Evolutionary conservation across 208 protist genomes (phyloP).

Genomic region (Acanthamoeba culbertsoni): DNA sequence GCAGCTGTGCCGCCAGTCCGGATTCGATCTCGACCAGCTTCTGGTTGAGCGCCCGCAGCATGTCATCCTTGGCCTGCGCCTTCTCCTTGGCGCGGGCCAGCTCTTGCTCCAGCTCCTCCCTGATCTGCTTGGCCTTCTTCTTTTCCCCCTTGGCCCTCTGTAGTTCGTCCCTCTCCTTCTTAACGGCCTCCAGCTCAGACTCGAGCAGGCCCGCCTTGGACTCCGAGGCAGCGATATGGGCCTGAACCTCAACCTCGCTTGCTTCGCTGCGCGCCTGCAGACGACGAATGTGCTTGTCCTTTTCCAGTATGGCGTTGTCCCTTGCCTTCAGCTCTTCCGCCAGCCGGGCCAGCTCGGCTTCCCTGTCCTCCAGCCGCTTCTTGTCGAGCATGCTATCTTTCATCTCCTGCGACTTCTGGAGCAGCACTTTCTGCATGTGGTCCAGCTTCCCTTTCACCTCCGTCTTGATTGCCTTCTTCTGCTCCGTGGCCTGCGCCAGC

Average conservation of each 20-base stretch:
- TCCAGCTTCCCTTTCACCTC: background rate
- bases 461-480: background rate
- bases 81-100: background rate
- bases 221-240: background rate
- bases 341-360: background rate
- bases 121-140: background rate
- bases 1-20: background rate
- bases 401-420: background rate
- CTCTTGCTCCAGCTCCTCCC: background rate
- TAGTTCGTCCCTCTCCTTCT: background rate
- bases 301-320: background rate
- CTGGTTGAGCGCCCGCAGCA: background rate
- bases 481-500: background rate
- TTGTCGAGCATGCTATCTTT: background rate
- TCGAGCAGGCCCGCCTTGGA: background rate
- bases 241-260: background rate
- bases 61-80: background rate
- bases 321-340: background rate
- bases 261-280: background rate
- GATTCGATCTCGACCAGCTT: background rate
- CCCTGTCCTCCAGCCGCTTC: background rate
- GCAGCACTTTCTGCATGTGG: background rate
- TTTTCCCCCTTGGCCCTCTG: background rate
- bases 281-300: background rate
- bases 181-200: background rate